phyloP scores from a whole-genome alignment of 495 filamentous ascomycete species.

The Letharia lupina region DNA sequence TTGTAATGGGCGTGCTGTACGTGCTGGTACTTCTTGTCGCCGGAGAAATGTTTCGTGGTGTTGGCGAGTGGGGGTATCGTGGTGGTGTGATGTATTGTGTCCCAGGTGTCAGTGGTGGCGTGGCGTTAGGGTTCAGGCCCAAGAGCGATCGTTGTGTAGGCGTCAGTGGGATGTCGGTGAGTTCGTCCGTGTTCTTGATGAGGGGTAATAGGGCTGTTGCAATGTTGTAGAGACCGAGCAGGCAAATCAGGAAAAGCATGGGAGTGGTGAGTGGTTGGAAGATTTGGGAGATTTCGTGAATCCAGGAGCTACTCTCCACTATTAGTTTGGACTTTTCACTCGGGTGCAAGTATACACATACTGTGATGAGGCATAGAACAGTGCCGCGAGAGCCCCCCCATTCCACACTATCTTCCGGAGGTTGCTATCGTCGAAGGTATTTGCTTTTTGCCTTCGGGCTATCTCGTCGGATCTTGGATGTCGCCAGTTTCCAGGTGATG shows the following conservation, averaged over 20 bases:
- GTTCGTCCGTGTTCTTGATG: slow-evolving; percentile 58
- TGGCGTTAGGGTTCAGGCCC: slow-evolving; percentile 63
- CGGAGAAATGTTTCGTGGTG: slow-evolving; percentile 40
- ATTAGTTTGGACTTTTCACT: background rate
- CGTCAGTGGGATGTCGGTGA: slow-evolving; percentile 84
- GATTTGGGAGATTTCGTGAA: background rate
- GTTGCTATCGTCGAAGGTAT: slow-evolving; percentile 64
- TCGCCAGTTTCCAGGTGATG: slow-evolving; percentile 71
- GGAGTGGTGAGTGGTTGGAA: slow-evolving; percentile 29
- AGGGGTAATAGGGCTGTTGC: slow-evolving; percentile 58
- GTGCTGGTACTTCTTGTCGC: slow-evolving; percentile 41
- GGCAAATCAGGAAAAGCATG: slow-evolving; percentile 43
- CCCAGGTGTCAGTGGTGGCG: slow-evolving; percentile 54
- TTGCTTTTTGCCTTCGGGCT: slow-evolving; percentile 59
- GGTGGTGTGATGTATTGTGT: slow-evolving; percentile 75
- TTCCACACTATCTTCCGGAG: slow-evolving; percentile 59
- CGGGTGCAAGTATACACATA: slow-evolving; percentile 6
- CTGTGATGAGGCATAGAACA: slow-evolving; percentile 32
- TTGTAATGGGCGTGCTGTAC: slow-evolving; percentile 43
- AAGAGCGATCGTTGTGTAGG: slow-evolving; percentile 79
- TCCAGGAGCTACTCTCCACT: background rate
- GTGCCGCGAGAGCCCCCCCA: slow-evolving; percentile 42
- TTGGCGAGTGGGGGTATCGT: slow-evolving; percentile 70
- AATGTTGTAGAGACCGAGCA: slow-evolving; percentile 59
- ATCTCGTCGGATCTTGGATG: slow-evolving; percentile 79